Percentiles rank a stretch among this genome's conserved stretches.
phyloP scores from a whole-genome alignment of 2,329 filamentous ascomycete genomes.

The Tolypocladium ovalisporum region DNA sequence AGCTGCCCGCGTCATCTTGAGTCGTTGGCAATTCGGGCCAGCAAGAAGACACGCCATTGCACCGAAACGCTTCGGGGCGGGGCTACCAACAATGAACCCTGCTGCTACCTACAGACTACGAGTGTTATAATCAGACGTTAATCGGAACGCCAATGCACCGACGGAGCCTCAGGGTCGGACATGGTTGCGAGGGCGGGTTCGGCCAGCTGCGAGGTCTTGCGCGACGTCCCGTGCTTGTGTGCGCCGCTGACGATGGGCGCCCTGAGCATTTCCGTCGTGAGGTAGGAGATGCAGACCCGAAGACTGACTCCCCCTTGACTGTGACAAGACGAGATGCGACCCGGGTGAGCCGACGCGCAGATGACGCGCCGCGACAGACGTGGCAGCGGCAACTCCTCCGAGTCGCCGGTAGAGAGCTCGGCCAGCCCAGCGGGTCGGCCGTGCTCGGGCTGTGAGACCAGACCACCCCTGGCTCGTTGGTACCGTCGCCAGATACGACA shows the following conservation, averaged over 20 bases:
- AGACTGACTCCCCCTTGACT: neutral
- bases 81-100: no score
- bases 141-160: neutral
- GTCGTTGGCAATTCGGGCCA: neutral
- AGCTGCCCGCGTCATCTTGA: neutral
- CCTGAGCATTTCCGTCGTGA: neutral
- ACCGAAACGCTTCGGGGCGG: no score
- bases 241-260: neutral
- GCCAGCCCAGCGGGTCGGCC: neutral
- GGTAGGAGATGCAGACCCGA: neutral
- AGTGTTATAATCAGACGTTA: no score
- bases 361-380: neutral
- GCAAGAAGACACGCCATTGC: neutral
- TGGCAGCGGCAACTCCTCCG: neutral
- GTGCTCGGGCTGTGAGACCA: no score
- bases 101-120: no score
- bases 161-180: neutral
- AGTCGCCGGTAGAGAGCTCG: no score
- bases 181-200: neutral
- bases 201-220: neutral
- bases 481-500: neutral
- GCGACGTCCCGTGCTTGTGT: neutral
- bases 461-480: neutral
- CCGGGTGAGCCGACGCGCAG: neutral
- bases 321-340: neutral